Evolutionary conservation across 768 basidiomycete genomes (phyloP), one percentile per base, ranked within the genome.

Genomic region (Russula griseocarnosa): DNA sequence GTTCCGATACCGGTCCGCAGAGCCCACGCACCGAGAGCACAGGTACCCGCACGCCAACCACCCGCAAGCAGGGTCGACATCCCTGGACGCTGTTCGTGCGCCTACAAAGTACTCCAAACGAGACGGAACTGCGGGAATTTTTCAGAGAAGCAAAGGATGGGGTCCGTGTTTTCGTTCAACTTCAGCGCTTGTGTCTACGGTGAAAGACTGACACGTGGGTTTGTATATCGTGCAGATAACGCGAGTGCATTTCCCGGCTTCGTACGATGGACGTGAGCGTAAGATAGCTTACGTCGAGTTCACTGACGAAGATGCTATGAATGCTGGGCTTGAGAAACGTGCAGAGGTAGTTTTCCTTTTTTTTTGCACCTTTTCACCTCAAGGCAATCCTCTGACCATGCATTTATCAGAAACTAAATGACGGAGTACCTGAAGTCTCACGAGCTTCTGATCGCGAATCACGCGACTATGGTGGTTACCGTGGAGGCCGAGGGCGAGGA

Each of bases 41-140:
- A 36, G 88, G 89, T 10, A 76, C 78, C 26, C 81, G 90, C 60
- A 92, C 92, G 30, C 92, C 92, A 22, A 89, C 85, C 58, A 81
- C 81, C 40, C 79, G 80, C 53, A 82, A 83, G 61, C 82, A 83
- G 0, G 77, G 82, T 32, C 80, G 89, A 46, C 84, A 90, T 73
- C 90, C 92, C 6, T 92, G 87, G 86, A 94, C 92, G 9, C 81
- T 94, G 57, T 94, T 91, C 74, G 84, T 94, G 81, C 84, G 87
- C 66, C 79, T 87, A 76, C 74, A 77, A 5, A 68, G 77, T 9
- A 72, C 80, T 14, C 78, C 82, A 6, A 81, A 73, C 11, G 92
- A 94, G 67, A 67, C 74, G 0, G 90, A 92, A 54, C 71, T 94
- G 9, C 81, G 82, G 60, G 88, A 88, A 20, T 92, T 91, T 76